Base-by-base conservation (phyloP, 169 alveolate species). In the Haemoproteus tartakovskyi region DNA sequence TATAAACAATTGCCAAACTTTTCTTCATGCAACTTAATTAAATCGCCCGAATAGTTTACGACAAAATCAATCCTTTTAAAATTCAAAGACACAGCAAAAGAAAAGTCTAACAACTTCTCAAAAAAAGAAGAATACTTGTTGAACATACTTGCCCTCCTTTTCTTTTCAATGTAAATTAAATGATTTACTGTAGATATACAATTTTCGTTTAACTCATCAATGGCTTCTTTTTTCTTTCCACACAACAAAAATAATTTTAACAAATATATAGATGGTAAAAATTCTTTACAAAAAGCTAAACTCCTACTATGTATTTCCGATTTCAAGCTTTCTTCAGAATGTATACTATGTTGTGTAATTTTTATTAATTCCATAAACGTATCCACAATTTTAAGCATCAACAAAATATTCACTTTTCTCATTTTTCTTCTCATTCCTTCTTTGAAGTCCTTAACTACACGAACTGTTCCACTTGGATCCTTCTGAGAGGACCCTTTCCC, bases 91-190 rank as follows among this genome's bases (percentile, higher is more conserved):
- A 74, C 33, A 11, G 84, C 43, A 11, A 74, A 56, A 9, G 78
- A n/a, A 43, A 43, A 74, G 41, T 74, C 84, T 11, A 74, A 26
- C 24, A 74, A 33, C 3, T 78, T 26, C 29, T 74, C 84, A 26
- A 74, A 74, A 26, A 47, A 57, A 33, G 38, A 74, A n/a, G 84
- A 74, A 57, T 74, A 74, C n/a, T n/a, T n/a, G n/a, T n/a, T n/a
- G n/a, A n/a, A n/a, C n/a, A n/a, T n/a, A n/a, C n/a, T n/a, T n/a
- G n/a, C n/a, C n/a, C n/a, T n/a, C n/a, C n/a, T n/a, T n/a, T n/a
- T 41, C 0, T 11, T 3, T 24, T 54, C 60, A 52, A 43, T 40
- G 24, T 30, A 43, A 43, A 67, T 18, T 60, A 67, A 54, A 21
- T 52, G 14, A 67, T 54, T 67, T 2, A 67, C 82, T 5, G 82